These are phyloP conservation scores for Gossypium mustelinum DNA, from an alignment of 345 rosid genomes.

Conservation along the genomic window DNA sequence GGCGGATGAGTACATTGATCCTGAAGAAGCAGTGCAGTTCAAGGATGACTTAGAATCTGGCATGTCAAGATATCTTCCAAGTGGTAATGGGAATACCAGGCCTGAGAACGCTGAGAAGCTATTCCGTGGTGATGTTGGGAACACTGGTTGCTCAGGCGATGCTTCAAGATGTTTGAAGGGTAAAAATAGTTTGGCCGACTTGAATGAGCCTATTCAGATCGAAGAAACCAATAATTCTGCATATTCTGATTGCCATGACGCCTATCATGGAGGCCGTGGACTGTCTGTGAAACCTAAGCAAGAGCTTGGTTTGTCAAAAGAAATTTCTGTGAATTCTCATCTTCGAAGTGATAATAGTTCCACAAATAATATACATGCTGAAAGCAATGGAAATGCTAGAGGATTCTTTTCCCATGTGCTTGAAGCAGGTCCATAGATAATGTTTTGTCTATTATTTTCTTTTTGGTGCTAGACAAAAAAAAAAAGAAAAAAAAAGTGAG, in stretches of 20 bases:
- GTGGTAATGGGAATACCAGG: slow-evolving; percentile 35
- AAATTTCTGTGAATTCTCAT: slow-evolving; percentile 28
- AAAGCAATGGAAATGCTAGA: slow-evolving; percentile 30
- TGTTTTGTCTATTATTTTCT: background rate
- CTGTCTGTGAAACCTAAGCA: slow-evolving; percentile 26
- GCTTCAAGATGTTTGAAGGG: slow-evolving; percentile 33
- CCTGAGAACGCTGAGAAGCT: slow-evolving; percentile 35
- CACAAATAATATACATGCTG: slow-evolving; percentile 18
- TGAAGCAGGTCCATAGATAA: slow-evolving; percentile 56
- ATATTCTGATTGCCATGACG: slow-evolving; percentile 27
- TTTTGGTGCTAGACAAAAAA: background rate
- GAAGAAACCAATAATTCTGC: slow-evolving; percentile 44
- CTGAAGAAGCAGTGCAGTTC: slow-evolving; percentile 39
- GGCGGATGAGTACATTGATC: slow-evolving; percentile 65
- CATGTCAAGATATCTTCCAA: slow-evolving; percentile 40
- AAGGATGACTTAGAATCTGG: slow-evolving; percentile 35
- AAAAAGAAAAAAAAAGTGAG: background rate
- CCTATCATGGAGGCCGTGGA: slow-evolving; percentile 34
- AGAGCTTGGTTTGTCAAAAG: slow-evolving; percentile 38
- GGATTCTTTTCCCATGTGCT: slow-evolving; percentile 38
- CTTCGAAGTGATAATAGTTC: slow-evolving; percentile 29
- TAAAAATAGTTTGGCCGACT: slow-evolving; percentile 53
- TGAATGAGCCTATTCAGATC: slow-evolving; percentile 65
- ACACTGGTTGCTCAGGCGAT: slow-evolving; percentile 34
- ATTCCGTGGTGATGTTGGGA: slow-evolving; percentile 27